phyloP scores from a whole-genome alignment of 768 basidiomycete genomes.

The Steccherinum ochraceum region DNA sequence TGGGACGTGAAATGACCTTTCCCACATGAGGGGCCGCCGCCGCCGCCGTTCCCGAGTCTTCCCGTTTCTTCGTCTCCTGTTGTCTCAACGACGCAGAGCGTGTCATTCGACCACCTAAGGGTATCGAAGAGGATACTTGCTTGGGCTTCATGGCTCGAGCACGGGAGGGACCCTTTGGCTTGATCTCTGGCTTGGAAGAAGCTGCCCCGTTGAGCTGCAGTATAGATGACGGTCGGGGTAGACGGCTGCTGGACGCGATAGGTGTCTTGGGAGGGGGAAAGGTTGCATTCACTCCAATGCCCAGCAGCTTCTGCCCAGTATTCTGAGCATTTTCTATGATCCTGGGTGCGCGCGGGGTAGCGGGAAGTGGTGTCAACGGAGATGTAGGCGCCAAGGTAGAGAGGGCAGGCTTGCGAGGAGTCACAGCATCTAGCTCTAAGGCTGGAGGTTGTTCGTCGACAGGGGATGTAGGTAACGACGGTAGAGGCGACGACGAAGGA shows the following conservation, averaged over 20 bases:
- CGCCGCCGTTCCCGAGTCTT: too few species aligned
- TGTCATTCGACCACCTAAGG: conserved; percentile 6
- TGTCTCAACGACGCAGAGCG: conserved; percentile 11
- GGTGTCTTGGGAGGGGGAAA: conserved; percentile 3
- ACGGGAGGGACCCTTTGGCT: neutral
- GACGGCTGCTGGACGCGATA: neutral
- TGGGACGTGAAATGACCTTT: too few species aligned
- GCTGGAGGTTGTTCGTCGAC: neutral
- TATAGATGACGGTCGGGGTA: conserved; percentile 2
- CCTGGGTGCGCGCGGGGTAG: neutral
- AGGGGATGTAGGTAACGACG: conserved; percentile 1
- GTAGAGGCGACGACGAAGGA: neutral
- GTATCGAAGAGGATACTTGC: neutral
- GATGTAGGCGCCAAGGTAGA: neutral
- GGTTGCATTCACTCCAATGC: neutral
- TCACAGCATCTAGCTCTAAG: neutral
- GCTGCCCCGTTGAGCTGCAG: neutral
- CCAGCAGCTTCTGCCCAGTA: neutral
- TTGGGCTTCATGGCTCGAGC: neutral
- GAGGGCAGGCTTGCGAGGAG: neutral
- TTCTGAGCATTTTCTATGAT: neutral
- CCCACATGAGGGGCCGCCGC: too few species aligned
- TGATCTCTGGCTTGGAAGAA: neutral
- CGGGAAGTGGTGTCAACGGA: conserved; percentile 2
- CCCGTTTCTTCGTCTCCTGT: conserved; percentile 6